Evolutionary conservation across 2,329 filamentous ascomycete species (phyloP).

Genomic region (Cryoendolithus antarcticus): DNA sequence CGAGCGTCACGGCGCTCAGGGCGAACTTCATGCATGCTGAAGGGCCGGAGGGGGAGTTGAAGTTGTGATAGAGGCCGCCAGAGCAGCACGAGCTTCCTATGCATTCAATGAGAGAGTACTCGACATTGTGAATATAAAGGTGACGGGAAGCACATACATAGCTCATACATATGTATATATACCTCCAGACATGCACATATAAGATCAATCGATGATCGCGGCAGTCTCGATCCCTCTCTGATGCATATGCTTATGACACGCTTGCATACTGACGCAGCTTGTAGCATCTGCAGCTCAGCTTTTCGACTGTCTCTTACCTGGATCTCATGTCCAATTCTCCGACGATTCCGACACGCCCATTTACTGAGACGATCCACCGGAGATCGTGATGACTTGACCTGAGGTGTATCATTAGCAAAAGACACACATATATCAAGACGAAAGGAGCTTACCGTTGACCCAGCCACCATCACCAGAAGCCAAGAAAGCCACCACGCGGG

Average conservation of each 20-base stretch:
- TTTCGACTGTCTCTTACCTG: no score
- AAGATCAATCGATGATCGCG: no score
- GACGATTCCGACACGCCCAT: background rate
- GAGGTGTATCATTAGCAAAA: slow-evolving; percentile 4
- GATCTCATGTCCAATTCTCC: background rate
- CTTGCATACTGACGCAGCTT: no score
- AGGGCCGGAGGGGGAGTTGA: slow-evolving; percentile 58
- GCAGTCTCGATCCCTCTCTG: no score
- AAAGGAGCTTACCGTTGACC: slow-evolving; percentile 23
- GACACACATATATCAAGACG: background rate
- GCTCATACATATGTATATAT: no score
- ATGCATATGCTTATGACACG: no score
- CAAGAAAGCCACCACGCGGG: slow-evolving; percentile 28
- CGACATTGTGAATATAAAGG: no score
- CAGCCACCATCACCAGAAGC: slow-evolving; percentile 27
- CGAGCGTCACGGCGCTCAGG: slow-evolving; percentile 79
- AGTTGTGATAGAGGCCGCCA: slow-evolving; percentile 42
- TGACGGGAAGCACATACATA: no score
- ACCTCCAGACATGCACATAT: no score
- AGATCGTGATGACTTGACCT: slow-evolving; percentile 33
- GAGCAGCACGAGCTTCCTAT: no score
- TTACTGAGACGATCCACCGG: slow-evolving; percentile 29
- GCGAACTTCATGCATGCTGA: slow-evolving; percentile 81
- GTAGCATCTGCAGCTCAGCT: no score
- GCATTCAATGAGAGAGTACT: no score